phyloP scores from a whole-genome alignment of 257 asterid species.

The Nyctanthes arbortristis region DNA sequence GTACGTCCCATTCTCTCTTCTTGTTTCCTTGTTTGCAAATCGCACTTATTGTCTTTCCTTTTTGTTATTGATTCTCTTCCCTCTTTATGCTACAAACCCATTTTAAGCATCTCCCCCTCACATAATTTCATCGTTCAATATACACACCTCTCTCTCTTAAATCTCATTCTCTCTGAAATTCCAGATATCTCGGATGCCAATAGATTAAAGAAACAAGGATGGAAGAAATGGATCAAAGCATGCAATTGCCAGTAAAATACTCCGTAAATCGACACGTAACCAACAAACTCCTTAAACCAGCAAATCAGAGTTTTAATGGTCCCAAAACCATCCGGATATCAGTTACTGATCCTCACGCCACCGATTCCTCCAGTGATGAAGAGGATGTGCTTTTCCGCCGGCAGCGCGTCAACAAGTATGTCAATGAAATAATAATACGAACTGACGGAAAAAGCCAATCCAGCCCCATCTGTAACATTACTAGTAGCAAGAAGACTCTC shows the following conservation, averaged over 20 bases:
- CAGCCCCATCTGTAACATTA: background rate
- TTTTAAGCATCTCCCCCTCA: background rate
- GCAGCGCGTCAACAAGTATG: constrained; percentile 56
- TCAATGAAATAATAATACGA: constrained; percentile 56
- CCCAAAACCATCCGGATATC: constrained; percentile 51
- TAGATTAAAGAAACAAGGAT: too few species aligned
- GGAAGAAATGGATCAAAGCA: constrained; percentile 45
- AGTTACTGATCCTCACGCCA: constrained; percentile 74
- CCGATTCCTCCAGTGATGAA: constrained; percentile 80
- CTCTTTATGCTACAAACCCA: constrained; percentile 12
- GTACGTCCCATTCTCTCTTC: background rate
- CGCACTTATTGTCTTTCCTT: background rate
- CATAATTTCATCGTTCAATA: background rate
- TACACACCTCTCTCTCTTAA: too few species aligned
- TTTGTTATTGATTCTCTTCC: background rate
- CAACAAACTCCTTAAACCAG: constrained; percentile 43
- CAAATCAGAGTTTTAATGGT: background rate
- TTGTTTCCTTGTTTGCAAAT: background rate
- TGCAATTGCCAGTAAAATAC: constrained; percentile 57
- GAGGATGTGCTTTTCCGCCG: constrained; percentile 48
- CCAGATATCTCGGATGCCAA: too few species aligned
- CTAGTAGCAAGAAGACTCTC: constrained; percentile 22
- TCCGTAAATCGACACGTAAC: constrained; percentile 56
- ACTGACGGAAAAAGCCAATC: background rate
- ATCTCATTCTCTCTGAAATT: constrained; percentile 8